A percentile compares a stretch with the other conserved stretches of the same genome.
Conservation (phyloP, 345 rosid species). For the Gossypium ekmanianum region DNA sequence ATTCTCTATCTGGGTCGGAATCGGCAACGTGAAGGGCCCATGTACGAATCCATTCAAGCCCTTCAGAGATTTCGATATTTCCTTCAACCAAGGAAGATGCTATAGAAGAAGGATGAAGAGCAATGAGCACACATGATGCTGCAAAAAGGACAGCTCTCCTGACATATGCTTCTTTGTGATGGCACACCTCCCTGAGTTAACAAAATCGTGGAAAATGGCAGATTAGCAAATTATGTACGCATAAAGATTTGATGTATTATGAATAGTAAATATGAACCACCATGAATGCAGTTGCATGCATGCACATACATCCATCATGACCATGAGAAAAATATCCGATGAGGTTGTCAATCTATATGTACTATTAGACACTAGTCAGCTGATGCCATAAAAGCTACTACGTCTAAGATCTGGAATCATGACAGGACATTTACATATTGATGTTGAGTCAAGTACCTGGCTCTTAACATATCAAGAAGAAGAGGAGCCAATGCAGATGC, state of each 20-base stretch:
- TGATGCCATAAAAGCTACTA: conserved; percentile 3
- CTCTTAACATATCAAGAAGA: conserved; percentile 77
- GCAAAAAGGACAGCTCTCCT: conserved; percentile 87
- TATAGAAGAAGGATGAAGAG: conserved; percentile 84
- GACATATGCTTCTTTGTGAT: conserved; percentile 88
- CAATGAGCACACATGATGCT: conserved; percentile 66
- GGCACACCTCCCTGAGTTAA: conserved; percentile 62
- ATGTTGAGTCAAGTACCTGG: conserved; percentile 46
- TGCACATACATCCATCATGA: background rate
- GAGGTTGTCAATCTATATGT: background rate
- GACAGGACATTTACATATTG: background rate
- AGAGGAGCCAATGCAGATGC: conserved; percentile 75
- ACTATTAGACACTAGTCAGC: background rate
- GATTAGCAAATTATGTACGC: background rate
- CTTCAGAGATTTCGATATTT: conserved; percentile 59
- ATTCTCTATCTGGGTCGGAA: conserved; percentile 78
- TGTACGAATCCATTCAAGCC: conserved; percentile 87
- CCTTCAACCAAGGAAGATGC: conserved; percentile 74
- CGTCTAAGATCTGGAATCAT: background rate
- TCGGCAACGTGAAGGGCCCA: conserved; percentile 79
- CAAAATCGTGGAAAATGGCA: background rate
- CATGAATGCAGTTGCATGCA: background rate
- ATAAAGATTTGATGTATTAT: background rate
- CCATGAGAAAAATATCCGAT: background rate
- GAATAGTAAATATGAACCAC: background rate